A percentile compares a stretch with the other conserved stretches of the same genome.
Evolutionary conservation across 2,329 filamentous ascomycete species (phyloP).

Genomic region (Stachybotrys chlorohalonatus): DNA sequence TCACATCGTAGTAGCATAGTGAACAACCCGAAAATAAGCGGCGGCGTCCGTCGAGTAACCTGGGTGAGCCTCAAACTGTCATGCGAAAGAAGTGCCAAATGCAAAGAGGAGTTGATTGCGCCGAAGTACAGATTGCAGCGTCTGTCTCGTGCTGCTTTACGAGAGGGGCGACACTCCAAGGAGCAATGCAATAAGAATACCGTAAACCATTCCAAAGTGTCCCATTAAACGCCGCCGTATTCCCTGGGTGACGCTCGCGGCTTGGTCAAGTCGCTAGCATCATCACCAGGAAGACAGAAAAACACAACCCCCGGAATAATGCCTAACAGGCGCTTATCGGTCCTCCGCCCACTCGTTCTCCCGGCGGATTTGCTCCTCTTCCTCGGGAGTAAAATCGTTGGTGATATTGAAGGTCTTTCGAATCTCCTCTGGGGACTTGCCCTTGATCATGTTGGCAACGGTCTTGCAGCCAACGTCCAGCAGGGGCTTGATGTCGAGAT

Average conservation of each 20-base stretch:
- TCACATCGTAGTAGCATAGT: no score
- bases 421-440: slow-evolving; percentile 98
- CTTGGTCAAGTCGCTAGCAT: neutral
- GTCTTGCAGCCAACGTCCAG: slow-evolving; percentile 99
- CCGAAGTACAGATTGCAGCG: neutral
- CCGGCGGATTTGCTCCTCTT: slow-evolving; percentile 93
- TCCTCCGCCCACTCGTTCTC: slow-evolving; percentile 93
- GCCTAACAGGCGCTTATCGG: slow-evolving; percentile 37
- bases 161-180: neutral
- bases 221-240: slow-evolving; percentile 1
- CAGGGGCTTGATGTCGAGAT: slow-evolving; percentile 96
- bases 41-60: no score
- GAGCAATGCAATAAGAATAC: neutral
- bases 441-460: slow-evolving; percentile 99
- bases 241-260: neutral
- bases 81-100: neutral
- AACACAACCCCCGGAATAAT: neutral
- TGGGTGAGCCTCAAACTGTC: no score
- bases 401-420: slow-evolving; percentile 99
- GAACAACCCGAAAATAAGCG: no score
- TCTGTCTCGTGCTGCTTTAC: neutral
- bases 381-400: slow-evolving; percentile 97
- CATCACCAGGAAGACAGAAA: neutral
- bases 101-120: neutral
- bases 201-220: neutral